Base-by-base conservation (phyloP, 352 stramenopile species). In the Albugo candida region DNA sequence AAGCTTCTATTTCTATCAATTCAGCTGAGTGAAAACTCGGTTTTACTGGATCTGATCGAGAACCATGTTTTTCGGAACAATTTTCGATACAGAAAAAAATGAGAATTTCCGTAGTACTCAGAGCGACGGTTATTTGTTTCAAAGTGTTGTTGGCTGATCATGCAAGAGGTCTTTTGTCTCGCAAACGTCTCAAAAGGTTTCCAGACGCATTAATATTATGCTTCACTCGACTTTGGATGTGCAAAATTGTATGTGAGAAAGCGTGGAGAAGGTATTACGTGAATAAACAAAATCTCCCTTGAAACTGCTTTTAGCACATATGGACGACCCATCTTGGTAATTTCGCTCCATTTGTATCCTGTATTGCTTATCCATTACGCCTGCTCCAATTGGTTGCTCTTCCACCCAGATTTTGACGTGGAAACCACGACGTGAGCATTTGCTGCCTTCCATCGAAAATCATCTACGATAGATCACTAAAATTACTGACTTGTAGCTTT, bases 81-180 rank as follows among this genome's bases (percentile, higher is more conserved):
- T 63, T 94, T 38, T 78, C 86, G 13, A 41, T 92, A 11, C 80
- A 92, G 53, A 67, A 84, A 37, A 14, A 8, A 47, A 57, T 5
- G 44, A 59, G n/a, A 70, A 75, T 3, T 95, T 81, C 81, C 81
- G 83, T 35, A 78, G 80, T 0, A 56, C 85, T n/a, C 83, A 95
- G 49, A 85, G 67, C 24, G 24, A 31, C 3, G 24, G 8, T 8
- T 8, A 3, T 8, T 31, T 31, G 24, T 31, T 31, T 3, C 3
- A 31, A 10, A 31, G 8, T 31, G 24, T 31, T 3, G 24, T 31
- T 36, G 75, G 79, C 50, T 95, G 14, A 69, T 92, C n/a, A 73
- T 94, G 65, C 93, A 81, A 81, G 74, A 92, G 31, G 53, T 88
- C 6, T 48, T 95, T 21, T 94, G 92, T 38, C 63, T 69, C 0